Evolutionary conservation across 306 rosid species (phyloP).

Genomic region (Cicer arietinum): DNA sequence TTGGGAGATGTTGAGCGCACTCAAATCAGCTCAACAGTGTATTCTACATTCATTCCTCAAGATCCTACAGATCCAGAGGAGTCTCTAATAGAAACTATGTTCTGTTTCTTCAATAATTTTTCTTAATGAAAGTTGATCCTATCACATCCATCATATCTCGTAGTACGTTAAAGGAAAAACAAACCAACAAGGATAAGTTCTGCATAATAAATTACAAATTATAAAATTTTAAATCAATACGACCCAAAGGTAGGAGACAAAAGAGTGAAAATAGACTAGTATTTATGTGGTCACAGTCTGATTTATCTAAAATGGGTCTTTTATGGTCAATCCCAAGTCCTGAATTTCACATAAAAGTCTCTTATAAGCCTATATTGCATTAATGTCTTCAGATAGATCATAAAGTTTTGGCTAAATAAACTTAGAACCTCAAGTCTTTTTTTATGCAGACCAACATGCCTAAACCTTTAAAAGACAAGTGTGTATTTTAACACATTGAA

Average conservation of each 20-base stretch:
- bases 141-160: background rate
- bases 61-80: background rate
- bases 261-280: background rate
- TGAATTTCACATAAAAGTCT: background rate
- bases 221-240: background rate
- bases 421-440: background rate
- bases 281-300: background rate
- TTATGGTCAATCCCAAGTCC: background rate
- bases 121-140: background rate
- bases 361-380: background rate
- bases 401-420: background rate
- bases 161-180: constrained; percentile 1
- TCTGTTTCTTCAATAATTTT: background rate
- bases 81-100: background rate
- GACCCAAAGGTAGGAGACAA: background rate
- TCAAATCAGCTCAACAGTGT: background rate
- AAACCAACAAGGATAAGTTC: background rate
- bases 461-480: background rate
- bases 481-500: background rate
- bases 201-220: background rate
- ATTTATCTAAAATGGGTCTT: background rate
- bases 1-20: background rate
- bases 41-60: background rate
- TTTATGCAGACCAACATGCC: background rate
- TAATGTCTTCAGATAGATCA: constrained; percentile 11